These are phyloP conservation scores for Colletotrichum liaoningense DNA, from an alignment of 2,329 filamentous ascomycete genomes.

Conservation along the genomic window DNA sequence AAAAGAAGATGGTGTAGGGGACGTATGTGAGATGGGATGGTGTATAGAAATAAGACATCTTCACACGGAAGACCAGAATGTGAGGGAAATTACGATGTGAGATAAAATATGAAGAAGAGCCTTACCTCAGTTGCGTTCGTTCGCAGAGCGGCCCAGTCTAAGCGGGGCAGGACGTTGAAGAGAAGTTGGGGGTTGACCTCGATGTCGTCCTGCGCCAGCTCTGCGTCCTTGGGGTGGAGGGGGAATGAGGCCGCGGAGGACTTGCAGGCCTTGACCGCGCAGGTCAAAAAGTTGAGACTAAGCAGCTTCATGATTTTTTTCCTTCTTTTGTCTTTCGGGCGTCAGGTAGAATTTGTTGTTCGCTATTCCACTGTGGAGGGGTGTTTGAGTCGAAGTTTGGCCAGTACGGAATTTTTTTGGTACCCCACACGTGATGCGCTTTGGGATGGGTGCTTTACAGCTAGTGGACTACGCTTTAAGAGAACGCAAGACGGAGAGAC, in stretches of 20 bases:
- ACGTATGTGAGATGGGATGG: not conserved
- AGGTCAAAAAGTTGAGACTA: conserved; percentile 96
- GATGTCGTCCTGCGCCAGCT: conserved; percentile 86
- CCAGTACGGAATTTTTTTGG: conserved; percentile 31
- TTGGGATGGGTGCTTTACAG: conserved; percentile 24
- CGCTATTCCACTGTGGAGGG: not conserved
- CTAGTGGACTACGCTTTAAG: conserved; percentile 11
- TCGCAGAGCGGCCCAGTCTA: conserved; percentile 88
- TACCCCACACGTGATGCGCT: conserved; percentile 35
- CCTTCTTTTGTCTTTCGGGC: not conserved
- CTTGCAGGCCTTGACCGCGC: conserved; percentile 96
- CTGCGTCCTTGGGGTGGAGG: conserved; percentile 90
- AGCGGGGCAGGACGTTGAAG: conserved; percentile 83
- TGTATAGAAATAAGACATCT: not conserved
- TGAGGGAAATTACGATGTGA: not conserved
- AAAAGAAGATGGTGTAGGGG: not conserved
- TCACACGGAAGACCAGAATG: not conserved
- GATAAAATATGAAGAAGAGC: conserved; percentile 37
- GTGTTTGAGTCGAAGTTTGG: conserved; percentile 28
- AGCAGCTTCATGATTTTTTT: conserved; percentile 83
- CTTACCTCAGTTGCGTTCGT: conserved; percentile 81
- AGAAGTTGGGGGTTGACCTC: conserved; percentile 86
- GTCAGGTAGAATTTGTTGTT: not conserved
- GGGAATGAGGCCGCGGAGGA: conserved; percentile 83
- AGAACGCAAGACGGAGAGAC: not conserved